Percentiles rank a stretch among this genome's conserved stretches.
These are phyloP conservation scores for Dipteronia dyeriana DNA, from an alignment of 345 rosid genomes.

Conservation along the genomic window DNA sequence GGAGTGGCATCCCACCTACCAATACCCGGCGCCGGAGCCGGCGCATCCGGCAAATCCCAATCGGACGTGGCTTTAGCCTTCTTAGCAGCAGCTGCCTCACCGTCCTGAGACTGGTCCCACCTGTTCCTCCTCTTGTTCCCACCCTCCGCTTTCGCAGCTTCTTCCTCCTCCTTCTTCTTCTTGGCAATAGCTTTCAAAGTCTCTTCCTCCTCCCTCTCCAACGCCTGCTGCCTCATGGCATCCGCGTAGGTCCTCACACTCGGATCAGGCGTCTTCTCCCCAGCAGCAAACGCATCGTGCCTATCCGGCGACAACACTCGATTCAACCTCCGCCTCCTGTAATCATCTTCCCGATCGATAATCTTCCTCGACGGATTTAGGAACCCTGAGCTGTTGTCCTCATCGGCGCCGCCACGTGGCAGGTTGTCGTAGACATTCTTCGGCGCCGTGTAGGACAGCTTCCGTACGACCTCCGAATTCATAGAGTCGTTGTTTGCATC, in stretches of 20 bases:
- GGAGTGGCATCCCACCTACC: constrained; percentile 97
- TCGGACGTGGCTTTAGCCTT: constrained; percentile 76
- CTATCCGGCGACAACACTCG: constrained; percentile 90
- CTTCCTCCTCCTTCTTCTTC: constrained; percentile 86
- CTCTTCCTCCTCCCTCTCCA: constrained; percentile 63
- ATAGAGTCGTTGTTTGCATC: constrained; percentile 58
- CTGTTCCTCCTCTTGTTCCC: constrained; percentile 80
- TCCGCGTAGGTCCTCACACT: constrained; percentile 75
- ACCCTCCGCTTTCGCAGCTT: constrained; percentile 50
- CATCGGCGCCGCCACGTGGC: constrained; percentile 67
- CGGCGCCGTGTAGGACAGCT: constrained; percentile 90
- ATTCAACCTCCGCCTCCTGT: constrained; percentile 78
- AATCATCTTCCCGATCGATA: constrained; percentile 92
- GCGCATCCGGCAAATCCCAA: constrained; percentile 92
- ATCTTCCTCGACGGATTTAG: constrained; percentile 59
- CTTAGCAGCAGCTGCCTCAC: constrained; percentile 48
- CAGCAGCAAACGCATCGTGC: constrained; percentile 86
- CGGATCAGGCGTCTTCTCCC: constrained; percentile 94
- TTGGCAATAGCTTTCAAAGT: constrained; percentile 54
- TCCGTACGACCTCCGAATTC: constrained; percentile 71
- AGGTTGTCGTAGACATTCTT: constrained; percentile 74
- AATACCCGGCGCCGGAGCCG: constrained; percentile 58
- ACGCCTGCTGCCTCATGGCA: constrained; percentile 81
- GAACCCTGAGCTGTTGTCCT: constrained; percentile 51
- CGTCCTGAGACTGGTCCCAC: constrained; percentile 91